Evolutionary conservation across 2,329 filamentous ascomycete genomes (phyloP).

Genomic region (Sporothrix variecibatus): DNA sequence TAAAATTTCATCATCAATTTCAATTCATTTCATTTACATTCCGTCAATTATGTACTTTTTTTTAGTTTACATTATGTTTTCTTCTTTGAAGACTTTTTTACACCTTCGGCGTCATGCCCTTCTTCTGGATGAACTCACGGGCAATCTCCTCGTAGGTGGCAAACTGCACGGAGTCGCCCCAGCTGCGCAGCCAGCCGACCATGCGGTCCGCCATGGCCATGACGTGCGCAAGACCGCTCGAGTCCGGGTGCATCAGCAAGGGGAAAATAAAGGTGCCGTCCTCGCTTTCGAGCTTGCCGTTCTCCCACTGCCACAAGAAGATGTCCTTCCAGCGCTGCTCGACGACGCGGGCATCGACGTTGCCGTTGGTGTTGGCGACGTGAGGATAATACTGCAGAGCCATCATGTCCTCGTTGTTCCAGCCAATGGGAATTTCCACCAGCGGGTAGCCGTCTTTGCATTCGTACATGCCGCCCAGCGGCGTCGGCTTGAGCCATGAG

Average conservation of each 20-base stretch:
- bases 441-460: slow-evolving; percentile 43
- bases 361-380: slow-evolving; percentile 63
- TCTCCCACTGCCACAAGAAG: slow-evolving; percentile 56
- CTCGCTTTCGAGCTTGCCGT: slow-evolving; percentile 31
- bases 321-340: slow-evolving; percentile 67
- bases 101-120: not conserved
- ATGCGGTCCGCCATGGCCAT: slow-evolving; percentile 14
- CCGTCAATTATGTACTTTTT: no score
- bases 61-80: no score
- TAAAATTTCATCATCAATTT: no score
- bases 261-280: slow-evolving; percentile 9
- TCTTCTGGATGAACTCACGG: not conserved
- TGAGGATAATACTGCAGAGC: slow-evolving; percentile 71
- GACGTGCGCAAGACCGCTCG: slow-evolving; percentile 10
- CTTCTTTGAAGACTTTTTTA: no score
- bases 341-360: slow-evolving; percentile 53
- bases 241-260: slow-evolving; percentile 9
- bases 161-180: slow-evolving; percentile 11
- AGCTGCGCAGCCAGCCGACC: slow-evolving; percentile 13
- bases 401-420: slow-evolving; percentile 65
- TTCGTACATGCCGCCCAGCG: slow-evolving; percentile 43
- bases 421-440: slow-evolving; percentile 64
- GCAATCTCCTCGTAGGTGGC: slow-evolving; percentile 1
- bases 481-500: slow-evolving; percentile 64
- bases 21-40: no score